Evolutionary conservation across 2,329 filamentous ascomycete species (phyloP), one percentile per base, ranked within the genome.

Genomic region (Septoria linicola): DNA sequence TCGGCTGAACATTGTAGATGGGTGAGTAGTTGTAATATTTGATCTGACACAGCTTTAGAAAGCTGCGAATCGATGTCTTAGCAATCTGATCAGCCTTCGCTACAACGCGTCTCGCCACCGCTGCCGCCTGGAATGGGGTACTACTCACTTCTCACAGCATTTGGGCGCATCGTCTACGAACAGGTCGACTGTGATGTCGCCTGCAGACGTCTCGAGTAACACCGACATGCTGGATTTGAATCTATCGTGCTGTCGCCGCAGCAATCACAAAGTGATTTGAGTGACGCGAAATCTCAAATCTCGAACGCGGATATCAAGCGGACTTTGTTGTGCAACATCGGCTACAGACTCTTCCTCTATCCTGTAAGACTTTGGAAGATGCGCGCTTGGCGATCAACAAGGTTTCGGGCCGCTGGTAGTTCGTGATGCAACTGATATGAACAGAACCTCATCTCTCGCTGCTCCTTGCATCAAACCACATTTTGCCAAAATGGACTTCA

Each of bases 11-110:
- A 60, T 86, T 90, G 74, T 96, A 89, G 48, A 97, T 76, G 20
- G 92, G 93, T 4, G 90, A 85, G 71, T 95, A 97, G 76, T 97
- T 97, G 83, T 96, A 99, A 76, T 97, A 99, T 76, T 96, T 99
- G 73, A 90, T 78, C 75, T 97, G 97, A 82, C 93, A 96, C 63
- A 99, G 88, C 79, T 99, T 97, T 51, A 99, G 77, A 71, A 99
- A 97, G 79, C 89, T 95, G 61, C 53, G 62, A 40, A 61, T 63
- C 65, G 66, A 71, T 60, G 65, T 76, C 76, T 83, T 76, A 78
- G 76, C 75, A 65, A 67, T 66, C 73, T 63, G 68, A 69, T 85
- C 76, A 84, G 81, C 75, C 68, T 52, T 65, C 65, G 64, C 64
- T 58, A 65, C 65, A 68, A 45, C 39, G 16, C 20, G 27, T n/a